Evolutionary conservation across 2,329 filamentous ascomycete genomes (phyloP).

Genomic region (Beauveria caledonica): DNA sequence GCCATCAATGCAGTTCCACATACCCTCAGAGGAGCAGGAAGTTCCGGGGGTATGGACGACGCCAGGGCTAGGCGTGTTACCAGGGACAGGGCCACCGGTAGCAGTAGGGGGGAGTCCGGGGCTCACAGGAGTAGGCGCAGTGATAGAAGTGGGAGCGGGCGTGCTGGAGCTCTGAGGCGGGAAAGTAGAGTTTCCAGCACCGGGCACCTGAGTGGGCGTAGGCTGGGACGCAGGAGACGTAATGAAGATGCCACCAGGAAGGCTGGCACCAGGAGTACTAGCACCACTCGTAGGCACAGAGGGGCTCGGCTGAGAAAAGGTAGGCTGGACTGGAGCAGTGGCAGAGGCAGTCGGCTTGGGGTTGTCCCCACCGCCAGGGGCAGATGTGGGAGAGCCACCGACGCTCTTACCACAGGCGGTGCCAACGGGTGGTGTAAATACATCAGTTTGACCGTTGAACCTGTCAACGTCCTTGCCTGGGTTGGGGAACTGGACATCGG

Average conservation of each 20-base stretch:
- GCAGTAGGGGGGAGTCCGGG: background rate
- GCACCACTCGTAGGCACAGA: conserved; percentile 7
- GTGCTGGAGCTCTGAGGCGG: background rate
- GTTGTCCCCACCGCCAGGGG: conserved; percentile 12
- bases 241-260: conserved; percentile 13
- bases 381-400: conserved; percentile 16
- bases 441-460: conserved; percentile 31
- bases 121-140: conserved; percentile 12
- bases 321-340: conserved; percentile 1
- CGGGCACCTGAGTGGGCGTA: background rate
- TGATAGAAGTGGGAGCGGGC: conserved; percentile 10
- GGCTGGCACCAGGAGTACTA: background rate
- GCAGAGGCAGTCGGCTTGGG: conserved; percentile 13
- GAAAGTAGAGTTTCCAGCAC: background rate
- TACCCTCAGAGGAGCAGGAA: conserved; percentile 39
- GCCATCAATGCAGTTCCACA: conserved; percentile 46
- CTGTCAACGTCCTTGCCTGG: conserved; percentile 50
- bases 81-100: conserved; percentile 15
- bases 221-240: background rate
- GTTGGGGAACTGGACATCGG: conserved; percentile 56
- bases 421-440: conserved; percentile 22
- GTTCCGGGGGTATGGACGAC: conserved; percentile 32
- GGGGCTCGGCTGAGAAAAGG: background rate
- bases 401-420: conserved; percentile 18
- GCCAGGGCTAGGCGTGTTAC: background rate